phyloP scores from a whole-genome alignment of 2,329 filamentous ascomycete genomes.

The Aspergillus aculeatus region DNA sequence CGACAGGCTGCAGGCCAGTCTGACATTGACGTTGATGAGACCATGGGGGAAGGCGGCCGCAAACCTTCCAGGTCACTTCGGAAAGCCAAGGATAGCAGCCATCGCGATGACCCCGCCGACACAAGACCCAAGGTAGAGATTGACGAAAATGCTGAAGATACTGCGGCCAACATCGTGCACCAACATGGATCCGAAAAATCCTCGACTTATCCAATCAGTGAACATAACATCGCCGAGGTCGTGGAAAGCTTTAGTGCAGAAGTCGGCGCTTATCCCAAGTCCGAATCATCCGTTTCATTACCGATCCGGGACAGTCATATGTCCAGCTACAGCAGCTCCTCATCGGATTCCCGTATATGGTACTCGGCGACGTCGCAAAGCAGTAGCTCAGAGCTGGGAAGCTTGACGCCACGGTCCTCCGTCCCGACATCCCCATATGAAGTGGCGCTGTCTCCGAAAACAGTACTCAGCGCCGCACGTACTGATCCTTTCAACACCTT shows the following conservation, averaged over 20 bases:
- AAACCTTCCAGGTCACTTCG: constrained; percentile 15
- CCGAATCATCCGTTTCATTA: not conserved
- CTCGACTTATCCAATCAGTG: not conserved
- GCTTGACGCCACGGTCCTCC: constrained; percentile 17
- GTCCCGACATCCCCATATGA: constrained; percentile 17
- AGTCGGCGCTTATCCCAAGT: not conserved
- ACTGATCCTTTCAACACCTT: constrained; percentile 41
- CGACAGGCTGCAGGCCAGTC: constrained; percentile 20
- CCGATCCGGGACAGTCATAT: not conserved
- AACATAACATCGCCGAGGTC: not conserved
- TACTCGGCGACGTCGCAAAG: constrained; percentile 11
- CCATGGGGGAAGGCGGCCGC: constrained; percentile 8
- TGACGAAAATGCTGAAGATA: not conserved
- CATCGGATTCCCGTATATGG: not conserved
- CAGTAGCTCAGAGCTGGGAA: constrained; percentile 12
- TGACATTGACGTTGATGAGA: not conserved
- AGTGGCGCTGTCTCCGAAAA: constrained; percentile 28
- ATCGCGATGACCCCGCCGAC: not conserved
- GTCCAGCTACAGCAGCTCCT: not conserved
- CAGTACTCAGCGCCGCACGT: constrained; percentile 36
- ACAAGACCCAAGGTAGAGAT: not conserved
- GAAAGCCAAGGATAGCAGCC: not conserved
- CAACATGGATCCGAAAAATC: not conserved
- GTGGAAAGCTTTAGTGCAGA: not conserved
- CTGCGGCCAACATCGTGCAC: not conserved